phyloP scores from a whole-genome alignment of 2,329 filamentous ascomycete genomes.

The Aspergillus chevalieri region DNA sequence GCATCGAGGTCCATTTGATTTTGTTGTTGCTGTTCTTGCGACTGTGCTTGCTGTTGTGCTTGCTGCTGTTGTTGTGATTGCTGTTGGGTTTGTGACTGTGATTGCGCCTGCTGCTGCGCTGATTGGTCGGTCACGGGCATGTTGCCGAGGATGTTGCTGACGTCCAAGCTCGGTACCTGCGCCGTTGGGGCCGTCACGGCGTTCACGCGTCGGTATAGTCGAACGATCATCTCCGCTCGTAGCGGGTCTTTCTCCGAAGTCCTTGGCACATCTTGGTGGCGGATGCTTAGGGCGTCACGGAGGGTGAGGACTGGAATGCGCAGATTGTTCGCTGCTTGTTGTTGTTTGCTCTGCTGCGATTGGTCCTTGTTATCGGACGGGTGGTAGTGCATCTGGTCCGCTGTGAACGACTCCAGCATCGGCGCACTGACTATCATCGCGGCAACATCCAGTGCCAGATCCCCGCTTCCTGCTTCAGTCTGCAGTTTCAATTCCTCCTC shows the following conservation, averaged over 20 bases:
- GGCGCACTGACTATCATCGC: conserved; percentile 39
- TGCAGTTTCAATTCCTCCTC: conserved; percentile 41
- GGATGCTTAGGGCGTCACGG: conserved; percentile 34
- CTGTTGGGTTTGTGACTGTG: too few species aligned
- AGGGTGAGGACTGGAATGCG: conserved; percentile 34
- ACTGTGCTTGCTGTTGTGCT: too few species aligned
- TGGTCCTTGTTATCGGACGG: conserved; percentile 24
- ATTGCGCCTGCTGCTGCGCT: too few species aligned
- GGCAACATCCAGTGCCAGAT: conserved; percentile 40
- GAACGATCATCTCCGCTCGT: conserved; percentile 40
- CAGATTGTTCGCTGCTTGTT: conserved; percentile 8
- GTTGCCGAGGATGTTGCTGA: conserved; percentile 38
- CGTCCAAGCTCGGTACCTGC: conserved; percentile 36
- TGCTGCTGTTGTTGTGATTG: too few species aligned
- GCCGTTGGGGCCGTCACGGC: conserved; percentile 32
- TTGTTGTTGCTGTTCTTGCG: conserved; percentile 11
- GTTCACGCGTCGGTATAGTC: conserved; percentile 41
- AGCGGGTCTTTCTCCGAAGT: conserved; percentile 40
- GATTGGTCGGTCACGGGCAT: conserved; percentile 21
- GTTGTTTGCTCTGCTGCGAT: background rate
- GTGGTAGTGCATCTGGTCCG: conserved; percentile 32
- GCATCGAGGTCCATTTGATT: conserved; percentile 29
- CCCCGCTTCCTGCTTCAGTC: conserved; percentile 33
- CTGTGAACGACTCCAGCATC: conserved; percentile 33
- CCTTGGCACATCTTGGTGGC: conserved; percentile 35